Base-by-base conservation (phyloP, 495 filamentous ascomycete genomes). In the Trichoderma parareesei region DNA sequence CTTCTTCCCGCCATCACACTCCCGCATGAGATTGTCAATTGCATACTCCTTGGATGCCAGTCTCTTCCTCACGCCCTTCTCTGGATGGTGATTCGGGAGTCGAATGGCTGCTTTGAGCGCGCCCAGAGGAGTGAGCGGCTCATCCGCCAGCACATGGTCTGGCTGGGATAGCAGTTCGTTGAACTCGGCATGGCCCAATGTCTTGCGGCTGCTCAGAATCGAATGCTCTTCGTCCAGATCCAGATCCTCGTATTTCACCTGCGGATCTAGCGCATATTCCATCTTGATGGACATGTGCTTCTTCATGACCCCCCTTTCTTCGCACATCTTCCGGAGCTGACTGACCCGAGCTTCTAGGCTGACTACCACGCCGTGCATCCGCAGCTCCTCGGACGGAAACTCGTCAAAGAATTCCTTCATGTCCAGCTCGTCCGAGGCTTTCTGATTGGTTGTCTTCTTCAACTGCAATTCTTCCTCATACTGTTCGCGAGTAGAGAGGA, bases 91-190 rank as follows among this genome's bases (percentile, higher is more conserved):
- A 18, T 66, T 64, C 57, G 72, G 72, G 35, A 73, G 60, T 27
- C 33, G 16, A 57, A 68, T 67, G 0, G 70, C 72, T 11, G 57
- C 43, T 18, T 68, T 53, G 1, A 76, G 65, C 0, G 73, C 74
- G 4, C 57, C 60, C 8, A 53, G 41, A 5, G 70, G 66, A 4
- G 70, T 67, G 13, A 65, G 42, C 1, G 67, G 71, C 33, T 69
- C 62, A 9, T 57, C 38, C 5, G 42, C 40, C 7, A 76, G 64
- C 1, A 73, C 63, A 44, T 76, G 69, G 2, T 71, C 67, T 2
- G 73, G 74, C 53, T 75, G 72, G 18, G 74, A 74, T 40, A 76
- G 65, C 33, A 76, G 66, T 35, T 71, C 68, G 41, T 73, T 69
- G 62, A 75, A 76, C 11, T 63, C 63, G 8, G 71, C 69, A 57